phyloP scores from a whole-genome alignment of 768 basidiomycete species.

The Rhodotorula paludigena region DNA sequence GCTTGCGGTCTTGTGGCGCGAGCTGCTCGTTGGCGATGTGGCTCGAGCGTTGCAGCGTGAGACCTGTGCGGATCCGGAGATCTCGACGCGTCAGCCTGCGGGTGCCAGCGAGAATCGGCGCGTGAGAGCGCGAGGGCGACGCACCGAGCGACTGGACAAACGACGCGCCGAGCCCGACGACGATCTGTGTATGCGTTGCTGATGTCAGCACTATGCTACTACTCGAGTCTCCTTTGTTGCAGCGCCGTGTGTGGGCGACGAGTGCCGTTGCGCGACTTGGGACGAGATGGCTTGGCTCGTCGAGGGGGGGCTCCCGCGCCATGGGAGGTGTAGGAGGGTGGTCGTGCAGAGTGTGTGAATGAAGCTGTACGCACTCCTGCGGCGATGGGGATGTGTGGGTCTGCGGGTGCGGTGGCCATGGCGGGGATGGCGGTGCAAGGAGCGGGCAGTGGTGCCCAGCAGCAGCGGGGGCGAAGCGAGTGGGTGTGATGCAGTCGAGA shows the following conservation, averaged over 20 bases:
- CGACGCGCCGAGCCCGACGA: constrained; percentile 70
- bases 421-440: too few species aligned
- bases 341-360: too few species aligned
- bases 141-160: constrained; percentile 76
- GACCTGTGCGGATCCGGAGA: constrained; percentile 47
- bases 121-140: constrained; percentile 5
- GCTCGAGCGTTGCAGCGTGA: constrained; percentile 89
- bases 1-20: constrained; percentile 60
- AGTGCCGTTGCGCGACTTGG: too few species aligned
- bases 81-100: neutral
- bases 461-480: neutral
- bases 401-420: neutral
- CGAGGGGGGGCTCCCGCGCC: neutral
- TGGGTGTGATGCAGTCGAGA: too few species aligned
- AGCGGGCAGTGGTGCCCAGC: too few species aligned
- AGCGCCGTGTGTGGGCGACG: too few species aligned
- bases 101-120: neutral
- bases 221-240: too few species aligned
- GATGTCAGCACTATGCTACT: too few species aligned
- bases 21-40: constrained; percentile 75
- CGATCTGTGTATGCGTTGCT: constrained; percentile 30
- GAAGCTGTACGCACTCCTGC: constrained; percentile 1
- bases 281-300: too few species aligned
- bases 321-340: too few species aligned
- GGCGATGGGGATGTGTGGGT: constrained; percentile 13